phyloP scores from a whole-genome alignment of 495 filamentous ascomycete genomes.

The Penicillium tannophilum region DNA sequence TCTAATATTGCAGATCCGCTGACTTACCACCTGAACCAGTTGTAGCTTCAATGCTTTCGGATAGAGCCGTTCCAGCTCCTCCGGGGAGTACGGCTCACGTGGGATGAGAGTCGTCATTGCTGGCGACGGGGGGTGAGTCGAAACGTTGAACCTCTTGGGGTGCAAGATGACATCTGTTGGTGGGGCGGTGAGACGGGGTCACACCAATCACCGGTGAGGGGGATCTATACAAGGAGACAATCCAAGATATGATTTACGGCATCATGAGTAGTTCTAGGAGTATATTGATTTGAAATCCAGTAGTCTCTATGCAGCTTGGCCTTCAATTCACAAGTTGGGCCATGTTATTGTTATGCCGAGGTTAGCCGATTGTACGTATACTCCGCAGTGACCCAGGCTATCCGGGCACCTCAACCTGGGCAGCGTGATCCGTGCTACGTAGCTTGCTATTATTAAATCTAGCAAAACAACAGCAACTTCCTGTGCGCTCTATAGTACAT shows the following conservation, averaged over 20 bases:
- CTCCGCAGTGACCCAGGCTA: too few relatives aligned
- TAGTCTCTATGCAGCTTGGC: background rate
- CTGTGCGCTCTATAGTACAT: too few relatives aligned
- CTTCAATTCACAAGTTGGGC: background rate
- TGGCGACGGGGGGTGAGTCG: constrained; percentile 16
- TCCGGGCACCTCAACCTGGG: too few relatives aligned
- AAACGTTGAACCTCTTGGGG: constrained; percentile 3
- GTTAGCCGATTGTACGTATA: background rate
- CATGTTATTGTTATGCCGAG: background rate
- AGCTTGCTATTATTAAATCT: too few relatives aligned
- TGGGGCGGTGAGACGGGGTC: constrained; percentile 19
- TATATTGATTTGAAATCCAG: background rate
- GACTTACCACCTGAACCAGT: constrained; percentile 78
- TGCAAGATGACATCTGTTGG: constrained; percentile 7
- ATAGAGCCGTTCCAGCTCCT: constrained; percentile 83
- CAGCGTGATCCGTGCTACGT: too few relatives aligned
- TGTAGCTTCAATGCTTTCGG: constrained; percentile 77
- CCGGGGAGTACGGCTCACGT: constrained; percentile 72
- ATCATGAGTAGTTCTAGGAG: background rate
- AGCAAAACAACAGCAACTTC: too few relatives aligned
- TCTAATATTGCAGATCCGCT: background rate
- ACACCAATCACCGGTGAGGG: background rate
- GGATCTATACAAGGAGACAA: background rate
- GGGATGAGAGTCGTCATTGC: constrained; percentile 78
- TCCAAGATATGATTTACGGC: background rate